phyloP scores from a whole-genome alignment of 2,329 filamentous ascomycete genomes.

The Alternaria sp. region DNA sequence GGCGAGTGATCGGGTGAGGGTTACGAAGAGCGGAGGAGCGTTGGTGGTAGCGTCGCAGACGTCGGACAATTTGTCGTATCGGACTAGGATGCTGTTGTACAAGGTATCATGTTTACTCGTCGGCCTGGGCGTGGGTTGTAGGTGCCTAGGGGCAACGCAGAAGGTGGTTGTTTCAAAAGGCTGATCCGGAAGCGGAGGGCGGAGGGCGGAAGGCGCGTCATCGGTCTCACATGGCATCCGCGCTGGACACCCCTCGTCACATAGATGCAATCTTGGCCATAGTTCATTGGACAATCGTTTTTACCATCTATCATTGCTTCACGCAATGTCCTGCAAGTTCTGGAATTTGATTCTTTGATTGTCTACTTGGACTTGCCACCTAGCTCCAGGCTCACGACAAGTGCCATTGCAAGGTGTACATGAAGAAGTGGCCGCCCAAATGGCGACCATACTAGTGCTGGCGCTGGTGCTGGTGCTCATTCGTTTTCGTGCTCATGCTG shows the following conservation, averaged over 20 bases:
- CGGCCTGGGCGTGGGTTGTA: conserved; percentile 1
- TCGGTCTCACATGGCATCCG: conserved; percentile 8
- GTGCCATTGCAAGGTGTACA: conserved; percentile 9
- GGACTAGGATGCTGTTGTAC: not conserved
- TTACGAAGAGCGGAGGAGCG: not conserved
- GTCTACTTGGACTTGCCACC: conserved; percentile 17
- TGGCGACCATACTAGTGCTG: conserved; percentile 18
- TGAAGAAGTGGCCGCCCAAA: conserved; percentile 8
- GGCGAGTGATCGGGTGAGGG: not conserved
- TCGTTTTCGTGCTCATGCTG: conserved; percentile 20
- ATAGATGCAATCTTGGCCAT: conserved; percentile 4
- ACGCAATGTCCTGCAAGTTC: not conserved
- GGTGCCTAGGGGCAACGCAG: conserved; percentile 14
- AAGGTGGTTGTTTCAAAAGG: conserved; percentile 17
- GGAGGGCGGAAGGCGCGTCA: conserved; percentile 22
- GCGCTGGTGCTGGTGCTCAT: conserved; percentile 4
- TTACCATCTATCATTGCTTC: not conserved
- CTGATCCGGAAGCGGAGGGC: conserved; percentile 22
- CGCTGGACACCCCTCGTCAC: conserved; percentile 9
- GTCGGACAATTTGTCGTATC: conserved; percentile 2
- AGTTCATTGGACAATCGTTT: not conserved
- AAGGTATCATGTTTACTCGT: not conserved
- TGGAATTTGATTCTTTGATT: conserved; percentile 6
- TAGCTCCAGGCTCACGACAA: conserved; percentile 26
- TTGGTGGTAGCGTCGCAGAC: not conserved